Evolutionary conservation across 495 filamentous ascomycete genomes (phyloP).

Genomic region (Collariella sp.): DNA sequence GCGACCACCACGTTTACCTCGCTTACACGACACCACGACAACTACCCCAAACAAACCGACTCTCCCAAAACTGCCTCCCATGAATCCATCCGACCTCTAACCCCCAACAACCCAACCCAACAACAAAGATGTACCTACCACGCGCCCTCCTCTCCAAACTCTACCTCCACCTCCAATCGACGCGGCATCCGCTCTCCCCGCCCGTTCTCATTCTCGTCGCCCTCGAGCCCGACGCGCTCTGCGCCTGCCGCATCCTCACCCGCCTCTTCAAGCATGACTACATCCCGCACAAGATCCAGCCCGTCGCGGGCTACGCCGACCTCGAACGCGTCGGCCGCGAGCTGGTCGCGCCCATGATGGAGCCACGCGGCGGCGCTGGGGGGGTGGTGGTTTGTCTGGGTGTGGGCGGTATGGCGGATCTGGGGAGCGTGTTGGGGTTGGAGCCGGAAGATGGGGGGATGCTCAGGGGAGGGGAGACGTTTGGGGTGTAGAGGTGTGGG

Average conservation of each 20-base stretch:
- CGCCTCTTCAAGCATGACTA: slow-evolving; percentile 89
- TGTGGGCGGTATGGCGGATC: slow-evolving; percentile 81
- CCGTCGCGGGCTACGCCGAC: slow-evolving; percentile 86
- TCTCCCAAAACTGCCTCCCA: not conserved
- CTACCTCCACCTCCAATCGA: slow-evolving; percentile 75
- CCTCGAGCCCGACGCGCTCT: slow-evolving; percentile 90
- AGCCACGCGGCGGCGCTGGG: slow-evolving; percentile 66
- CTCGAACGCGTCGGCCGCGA: slow-evolving; percentile 67
- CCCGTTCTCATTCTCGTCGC: slow-evolving; percentile 89
- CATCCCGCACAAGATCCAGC: slow-evolving; percentile 96
- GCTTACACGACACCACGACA: not conserved
- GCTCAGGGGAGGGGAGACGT: slow-evolving; percentile 47
- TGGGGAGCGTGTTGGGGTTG: slow-evolving; percentile 65
- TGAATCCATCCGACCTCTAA: not conserved
- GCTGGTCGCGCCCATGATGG: slow-evolving; percentile 73
- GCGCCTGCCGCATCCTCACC: slow-evolving; percentile 89
- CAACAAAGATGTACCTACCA: slow-evolving; percentile 80
- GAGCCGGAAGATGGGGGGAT: slow-evolving; percentile 46
- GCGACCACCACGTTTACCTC: not conserved
- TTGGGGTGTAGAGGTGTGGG: slow-evolving; percentile 82
- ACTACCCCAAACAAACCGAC: not conserved
- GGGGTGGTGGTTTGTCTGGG: slow-evolving; percentile 89
- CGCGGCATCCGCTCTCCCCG: slow-evolving; percentile 73
- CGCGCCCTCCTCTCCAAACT: slow-evolving; percentile 79
- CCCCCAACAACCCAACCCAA: not conserved